Evolutionary conservation across 441 rosid genomes (phyloP).

Genomic region (Brassica balearica): DNA sequence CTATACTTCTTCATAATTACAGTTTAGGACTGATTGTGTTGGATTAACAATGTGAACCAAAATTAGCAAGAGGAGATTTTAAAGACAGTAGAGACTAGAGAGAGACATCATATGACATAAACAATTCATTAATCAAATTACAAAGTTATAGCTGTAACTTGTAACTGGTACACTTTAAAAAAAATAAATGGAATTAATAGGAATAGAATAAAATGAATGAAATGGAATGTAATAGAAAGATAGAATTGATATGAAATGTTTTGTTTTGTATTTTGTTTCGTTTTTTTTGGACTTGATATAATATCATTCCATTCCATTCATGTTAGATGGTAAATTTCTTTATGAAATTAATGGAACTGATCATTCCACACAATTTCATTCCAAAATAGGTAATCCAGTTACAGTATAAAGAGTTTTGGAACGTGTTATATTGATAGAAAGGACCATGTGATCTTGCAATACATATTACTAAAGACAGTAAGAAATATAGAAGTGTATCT

Average conservation of each 20-base stretch:
- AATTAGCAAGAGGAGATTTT: neutral
- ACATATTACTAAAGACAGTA: constrained; percentile 4
- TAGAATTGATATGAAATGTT: too few relatives aligned
- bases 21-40: neutral
- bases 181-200: too few relatives aligned
- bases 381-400: too few relatives aligned
- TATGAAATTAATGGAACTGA: too few relatives aligned
- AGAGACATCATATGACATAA: neutral
- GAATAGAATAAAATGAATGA: too few relatives aligned
- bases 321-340: too few relatives aligned
- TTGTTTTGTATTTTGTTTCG: too few relatives aligned
- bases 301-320: too few relatives aligned
- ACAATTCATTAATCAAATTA: constrained; percentile 11
- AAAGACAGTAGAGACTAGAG: neutral
- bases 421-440: constrained; percentile 34
- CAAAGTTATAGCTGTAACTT: neutral
- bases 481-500: constrained; percentile 15
- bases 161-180: too few relatives aligned
- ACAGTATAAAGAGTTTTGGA: neutral
- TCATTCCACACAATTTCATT: too few relatives aligned
- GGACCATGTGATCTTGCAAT: constrained; percentile 20
- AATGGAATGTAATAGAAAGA: too few relatives aligned
- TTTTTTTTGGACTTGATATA: too few relatives aligned
- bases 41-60: neutral
- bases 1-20: neutral